Evolutionary conservation across 768 basidiomycete species (phyloP).

Genomic region (Termitomyces eurrhizus): DNA sequence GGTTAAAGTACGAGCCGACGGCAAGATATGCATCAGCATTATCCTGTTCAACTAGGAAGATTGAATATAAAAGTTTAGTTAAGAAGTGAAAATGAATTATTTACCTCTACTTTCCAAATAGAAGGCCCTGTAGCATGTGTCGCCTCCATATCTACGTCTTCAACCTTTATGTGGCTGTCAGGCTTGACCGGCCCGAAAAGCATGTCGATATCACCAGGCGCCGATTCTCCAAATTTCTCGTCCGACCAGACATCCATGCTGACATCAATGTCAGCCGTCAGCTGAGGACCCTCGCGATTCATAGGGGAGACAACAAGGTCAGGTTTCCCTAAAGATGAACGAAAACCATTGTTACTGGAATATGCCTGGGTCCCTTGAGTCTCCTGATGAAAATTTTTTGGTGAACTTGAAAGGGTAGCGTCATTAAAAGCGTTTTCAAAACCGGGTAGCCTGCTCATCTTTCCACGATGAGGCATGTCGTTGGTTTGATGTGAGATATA

Average conservation of each 20-base stretch:
- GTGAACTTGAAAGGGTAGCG: conserved; percentile 31
- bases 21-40: conserved; percentile 52
- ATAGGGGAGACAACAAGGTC: conserved; percentile 6
- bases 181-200: conserved; percentile 2
- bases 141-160: conserved; percentile 17
- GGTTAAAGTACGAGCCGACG: conserved; percentile 35
- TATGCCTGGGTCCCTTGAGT: conserved; percentile 12
- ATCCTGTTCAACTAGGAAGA: conserved; percentile 51
- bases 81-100: conserved; percentile 9
- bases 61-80: neutral
- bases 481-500: conserved; percentile 24
- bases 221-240: conserved; percentile 2
- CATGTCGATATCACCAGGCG: conserved; percentile 32
- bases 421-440: conserved; percentile 53
- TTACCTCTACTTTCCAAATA: conserved; percentile 57
- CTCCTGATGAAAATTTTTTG: conserved; percentile 18
- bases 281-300: neutral
- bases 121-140: conserved; percentile 32
- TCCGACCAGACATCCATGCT: conserved; percentile 2
- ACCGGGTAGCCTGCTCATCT: conserved; percentile 37
- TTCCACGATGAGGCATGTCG: conserved; percentile 30
- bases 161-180: neutral
- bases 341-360: neutral
- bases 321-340: neutral
- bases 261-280: neutral